Evolutionary conservation across 1,284 basidiomycete species (phyloP), one percentile per base, ranked within the genome.

Genomic region (Gomphus sp.): DNA sequence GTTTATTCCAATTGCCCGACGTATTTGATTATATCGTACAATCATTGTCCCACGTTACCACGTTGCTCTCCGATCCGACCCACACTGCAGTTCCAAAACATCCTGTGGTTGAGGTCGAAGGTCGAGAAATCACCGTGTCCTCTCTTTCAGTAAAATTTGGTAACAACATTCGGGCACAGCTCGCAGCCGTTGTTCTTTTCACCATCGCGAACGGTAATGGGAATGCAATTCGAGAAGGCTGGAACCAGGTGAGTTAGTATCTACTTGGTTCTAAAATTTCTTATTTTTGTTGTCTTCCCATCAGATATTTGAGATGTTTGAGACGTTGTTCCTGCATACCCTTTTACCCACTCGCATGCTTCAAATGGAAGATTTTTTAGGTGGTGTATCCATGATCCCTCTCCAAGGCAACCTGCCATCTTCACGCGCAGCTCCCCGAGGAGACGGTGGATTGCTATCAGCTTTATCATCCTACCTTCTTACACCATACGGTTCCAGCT

Each of bases 181-280:
- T 99, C 22, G 97, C 97, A 53, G 94, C 96, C 11, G 96, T 99
- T 10, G 93, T 99, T 4, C 73, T 99, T 37, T 99, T 99, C 75
- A 97, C 95, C 61, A 98, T 99, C 58, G 93, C 97, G 16, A 98
- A 98, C 66, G 92, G 94, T 8, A 95, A 98, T 70, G 93, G 92
- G n/a, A 90, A 93, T 65, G 89, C 93, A 4, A 82, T 99, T 58
- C 84, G 94, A 41, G 89, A 93, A 69, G 94, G 96, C 16, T 99
- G 97, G 97, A 85, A 81, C 2, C 89, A 91, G 76, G 91, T 91
- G 62, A 60, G 77, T 48, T 31, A 18, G 28, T 49, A 45, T 33
- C 47, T 28, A 28, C 43, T 22, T 50, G 25, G 52, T 48, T 10
- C 39, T 61, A 60, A 31, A 62, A 47, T 28, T n/a, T 25, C 39